phyloP scores from a whole-genome alignment of 371 early-diverging fungal species.

The Syncephalastrum racemosum region DNA sequence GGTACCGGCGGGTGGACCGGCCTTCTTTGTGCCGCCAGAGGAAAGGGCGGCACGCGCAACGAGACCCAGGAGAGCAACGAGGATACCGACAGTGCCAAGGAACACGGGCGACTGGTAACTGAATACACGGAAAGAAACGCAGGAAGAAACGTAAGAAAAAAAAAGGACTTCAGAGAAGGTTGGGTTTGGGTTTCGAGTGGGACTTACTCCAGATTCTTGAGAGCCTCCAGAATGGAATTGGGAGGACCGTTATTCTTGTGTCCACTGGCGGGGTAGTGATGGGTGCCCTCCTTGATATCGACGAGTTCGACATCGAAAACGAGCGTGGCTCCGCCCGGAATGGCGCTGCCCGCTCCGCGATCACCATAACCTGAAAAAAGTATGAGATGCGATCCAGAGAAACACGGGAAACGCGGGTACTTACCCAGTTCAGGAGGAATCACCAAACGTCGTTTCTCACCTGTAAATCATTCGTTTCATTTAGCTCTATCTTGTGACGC shows the following conservation, averaged over 20 bases:
- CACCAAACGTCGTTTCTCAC: constrained; percentile 80
- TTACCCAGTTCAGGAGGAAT: constrained; percentile 73
- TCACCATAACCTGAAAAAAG: constrained; percentile 48
- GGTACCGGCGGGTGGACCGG: neutral
- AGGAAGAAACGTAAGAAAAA: neutral
- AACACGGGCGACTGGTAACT: constrained; percentile 15
- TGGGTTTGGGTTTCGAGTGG: neutral
- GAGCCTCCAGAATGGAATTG: neutral
- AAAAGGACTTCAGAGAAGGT: neutral
- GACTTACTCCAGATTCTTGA: constrained; percentile 11
- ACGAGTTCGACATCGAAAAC: constrained; percentile 71
- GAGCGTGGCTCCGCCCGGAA: constrained; percentile 60
- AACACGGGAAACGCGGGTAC: neutral
- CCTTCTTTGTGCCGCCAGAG: constrained; percentile 12
- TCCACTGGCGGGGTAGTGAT: neutral
- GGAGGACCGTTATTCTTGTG: neutral
- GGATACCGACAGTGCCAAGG: constrained; percentile 9
- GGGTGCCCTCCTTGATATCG: constrained; percentile 47
- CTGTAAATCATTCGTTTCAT: no score
- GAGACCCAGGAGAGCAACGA: constrained; percentile 7
- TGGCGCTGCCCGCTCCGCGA: constrained; percentile 55
- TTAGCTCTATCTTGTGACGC: no score
- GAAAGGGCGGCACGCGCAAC: constrained; percentile 13
- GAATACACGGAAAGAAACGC: neutral
- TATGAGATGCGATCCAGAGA: neutral